phyloP scores from a whole-genome alignment of 352 stramenopile genomes.

The Pythium guiyangense region DNA sequence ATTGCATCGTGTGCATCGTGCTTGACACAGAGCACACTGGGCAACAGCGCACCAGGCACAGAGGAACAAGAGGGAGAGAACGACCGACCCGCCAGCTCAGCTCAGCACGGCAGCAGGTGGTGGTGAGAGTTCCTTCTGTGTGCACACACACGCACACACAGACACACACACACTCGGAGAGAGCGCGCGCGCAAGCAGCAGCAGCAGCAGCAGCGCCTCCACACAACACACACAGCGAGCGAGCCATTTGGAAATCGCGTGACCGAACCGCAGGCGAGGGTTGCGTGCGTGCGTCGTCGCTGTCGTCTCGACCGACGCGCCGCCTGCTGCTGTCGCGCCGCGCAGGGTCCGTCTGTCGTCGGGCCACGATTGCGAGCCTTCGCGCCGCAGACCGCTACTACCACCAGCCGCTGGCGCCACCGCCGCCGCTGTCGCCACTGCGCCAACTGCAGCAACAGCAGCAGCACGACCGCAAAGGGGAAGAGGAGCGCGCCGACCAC shows the following conservation, averaged over 20 bases:
- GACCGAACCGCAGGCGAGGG: background rate
- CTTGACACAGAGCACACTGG: background rate
- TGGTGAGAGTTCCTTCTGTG: background rate
- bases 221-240: no score
- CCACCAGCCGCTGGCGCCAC: background rate
- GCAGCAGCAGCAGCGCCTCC: background rate
- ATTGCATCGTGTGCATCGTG: no score
- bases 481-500: no score
- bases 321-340: background rate
- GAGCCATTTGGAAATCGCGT: background rate
- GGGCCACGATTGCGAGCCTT: background rate
- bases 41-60: background rate
- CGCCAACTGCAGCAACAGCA: no score
- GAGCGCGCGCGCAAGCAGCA: background rate
- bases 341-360: background rate
- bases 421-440: background rate
- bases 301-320: background rate
- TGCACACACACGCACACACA: no score
- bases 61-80: background rate
- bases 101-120: no score
- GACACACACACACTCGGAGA: no score
- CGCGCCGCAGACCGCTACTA: background rate
- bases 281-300: background rate
- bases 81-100: no score
- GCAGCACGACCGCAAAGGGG: no score